Base-by-base conservation (phyloP, 176 grass and related monocot genomes). In the Secale cereale region DNA sequence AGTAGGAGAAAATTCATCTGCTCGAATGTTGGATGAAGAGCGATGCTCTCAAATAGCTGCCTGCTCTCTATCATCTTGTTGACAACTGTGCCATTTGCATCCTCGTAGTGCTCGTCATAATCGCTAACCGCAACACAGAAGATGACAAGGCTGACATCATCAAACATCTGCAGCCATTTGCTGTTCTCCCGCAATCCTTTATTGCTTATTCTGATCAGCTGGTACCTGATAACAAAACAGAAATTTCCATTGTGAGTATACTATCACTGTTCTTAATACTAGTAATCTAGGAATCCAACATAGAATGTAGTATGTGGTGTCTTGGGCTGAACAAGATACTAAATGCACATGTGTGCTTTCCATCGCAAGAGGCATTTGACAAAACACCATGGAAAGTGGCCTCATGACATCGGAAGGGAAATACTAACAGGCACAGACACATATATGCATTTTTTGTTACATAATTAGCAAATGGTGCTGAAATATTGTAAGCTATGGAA, bases 61-160 rank as follows among this genome's bases (percentile, higher is more conserved):
- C 72, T 96, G 86, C 79, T 92, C 89, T 94, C 90, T 72, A 96
- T 63, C 97, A 99, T 99, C 87, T 92, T 96, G 88, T 99, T 94
- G 9, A 89, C 69, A 37, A 66, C 2, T 17, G 72, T 69, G 7
- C 90, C 88, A 41, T 91, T 83, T 30, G 81, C 83, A 86, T 93
- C 88, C 85, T 92, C 84, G 0, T 86, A 87, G 66, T 86, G 92
- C 39, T 96, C 91, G 64, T 99, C 86, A 15, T 99, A 99, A 81
- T 94, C 92, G 1, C 76, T 97, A 27, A 91, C 52, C 37, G 88
- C 69, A 78, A 99, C 87, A 86, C 89, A 94, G 68, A 97, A 99
- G 46, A 99, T 83, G 31, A 94, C 86, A 72, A 99, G 84, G 80
- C 85, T 88, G 3, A 92, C 86, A 86, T 99, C 92, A 81, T 97